Base-by-base conservation (phyloP, 2,329 filamentous ascomycete genomes). In the Penicillium sp. region DNA sequence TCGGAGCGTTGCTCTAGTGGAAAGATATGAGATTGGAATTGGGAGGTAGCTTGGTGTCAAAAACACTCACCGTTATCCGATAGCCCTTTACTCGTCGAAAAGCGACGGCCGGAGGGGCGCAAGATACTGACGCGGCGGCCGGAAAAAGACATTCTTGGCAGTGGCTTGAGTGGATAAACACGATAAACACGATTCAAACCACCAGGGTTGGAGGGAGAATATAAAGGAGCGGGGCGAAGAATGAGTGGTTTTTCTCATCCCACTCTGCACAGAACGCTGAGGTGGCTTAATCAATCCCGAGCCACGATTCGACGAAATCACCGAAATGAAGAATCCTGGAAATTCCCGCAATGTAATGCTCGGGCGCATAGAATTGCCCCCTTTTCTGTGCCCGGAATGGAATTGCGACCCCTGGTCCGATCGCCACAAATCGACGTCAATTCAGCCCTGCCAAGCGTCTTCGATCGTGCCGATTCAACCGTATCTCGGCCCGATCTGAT, bases 1-100 rank as follows among this genome's bases (percentile, higher is more conserved):
- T 84, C 83, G 56, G 87, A 94, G 57, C 76, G 79, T 50, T 80
- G 74, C 71, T 95, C 87, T 93, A 61, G 32, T 20, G n/a, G 20
- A n/a, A n/a, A 16, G 31, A 30, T 34, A 29, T 47, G 31, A 38
- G 34, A 32, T 31, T 16, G 5, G 26, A 11, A 20, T 18, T 11
- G n/a, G 35, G 34, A 26, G 35, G 28, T 9, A 12, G 28, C n/a
- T n/a, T n/a, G 9, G 4, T 14, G 14, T 30, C 27, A 30, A n/a
- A 15, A 18, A 27, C 23, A 57, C 64, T 34, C 55, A 72, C 70
- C 68, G 50, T 68, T 70, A 27, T 62, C 57, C 28, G 65, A 68
- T 23, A 70, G 60, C n/a, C 62, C 64, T 51, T 70, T 70, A 50
- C 51, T 56, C 13, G 57, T 54, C 8, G 67, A 71, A 44, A 68